Conservation (phyloP, 1,139 yeast genomes). For the Debaryomycetaceae sp. region DNA sequence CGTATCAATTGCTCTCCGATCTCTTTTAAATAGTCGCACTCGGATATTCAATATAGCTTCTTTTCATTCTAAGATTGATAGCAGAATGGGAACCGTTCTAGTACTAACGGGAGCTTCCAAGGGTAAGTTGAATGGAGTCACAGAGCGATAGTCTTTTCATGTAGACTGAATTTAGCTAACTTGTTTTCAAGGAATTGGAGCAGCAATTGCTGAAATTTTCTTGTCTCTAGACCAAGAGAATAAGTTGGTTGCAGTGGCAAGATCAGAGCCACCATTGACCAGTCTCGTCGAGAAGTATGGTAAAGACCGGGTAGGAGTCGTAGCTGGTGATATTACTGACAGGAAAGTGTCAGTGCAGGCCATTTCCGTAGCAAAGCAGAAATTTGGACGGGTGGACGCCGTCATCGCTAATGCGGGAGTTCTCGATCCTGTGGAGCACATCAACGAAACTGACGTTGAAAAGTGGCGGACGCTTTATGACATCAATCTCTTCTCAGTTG, state of each 20-base stretch:
- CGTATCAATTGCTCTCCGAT: too few species aligned
- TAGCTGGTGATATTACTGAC: slow-evolving; percentile 68
- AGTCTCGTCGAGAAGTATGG: slow-evolving; percentile 45
- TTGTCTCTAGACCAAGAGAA: slow-evolving; percentile 36
- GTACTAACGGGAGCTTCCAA: slow-evolving; percentile 72
- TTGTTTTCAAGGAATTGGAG: slow-evolving; percentile 62
- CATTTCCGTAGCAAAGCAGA: slow-evolving; percentile 43
- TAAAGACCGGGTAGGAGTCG: slow-evolving; percentile 45
- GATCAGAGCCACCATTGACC: slow-evolving; percentile 50
- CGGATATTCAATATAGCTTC: background rate
- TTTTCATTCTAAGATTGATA: background rate
- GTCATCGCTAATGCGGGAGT: slow-evolving; percentile 86
- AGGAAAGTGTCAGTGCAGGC: slow-evolving; percentile 32
- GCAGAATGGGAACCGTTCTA: slow-evolving; percentile 13
- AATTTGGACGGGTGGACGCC: slow-evolving; percentile 64
- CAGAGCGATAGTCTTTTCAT: too few species aligned
- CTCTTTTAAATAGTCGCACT: background rate
- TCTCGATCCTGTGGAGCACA: slow-evolving; percentile 68
- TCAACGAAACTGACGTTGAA: slow-evolving; percentile 46
- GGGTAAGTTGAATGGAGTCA: slow-evolving; percentile 24
- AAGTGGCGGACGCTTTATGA: slow-evolving; percentile 69
- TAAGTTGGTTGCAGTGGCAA: slow-evolving; percentile 68
- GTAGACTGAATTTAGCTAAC: background rate
- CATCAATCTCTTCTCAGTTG: slow-evolving; percentile 75
- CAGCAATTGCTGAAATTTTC: slow-evolving; percentile 56